A percentile compares a stretch with the other conserved stretches of the same genome.
These are phyloP conservation scores for Candida oleophila DNA, from an alignment of 805 yeast genomes.

Conservation along the genomic window DNA sequence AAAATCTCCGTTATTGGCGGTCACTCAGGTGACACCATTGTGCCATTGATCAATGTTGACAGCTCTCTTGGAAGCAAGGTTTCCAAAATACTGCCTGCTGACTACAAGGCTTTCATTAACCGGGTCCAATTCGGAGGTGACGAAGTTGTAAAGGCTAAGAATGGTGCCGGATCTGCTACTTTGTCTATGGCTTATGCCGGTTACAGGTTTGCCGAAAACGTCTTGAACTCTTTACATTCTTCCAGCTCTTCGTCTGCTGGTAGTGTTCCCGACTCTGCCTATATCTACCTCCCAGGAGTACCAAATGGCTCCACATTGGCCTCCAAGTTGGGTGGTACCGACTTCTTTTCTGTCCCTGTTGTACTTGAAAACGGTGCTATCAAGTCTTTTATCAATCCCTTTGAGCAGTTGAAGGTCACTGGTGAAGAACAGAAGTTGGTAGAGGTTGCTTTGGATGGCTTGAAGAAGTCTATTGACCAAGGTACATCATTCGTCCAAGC, in stretches of 20 bases:
- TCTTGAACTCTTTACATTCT: slow-evolving; percentile 29
- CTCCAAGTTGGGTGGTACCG: slow-evolving; percentile 34
- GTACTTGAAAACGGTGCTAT: slow-evolving; percentile 37
- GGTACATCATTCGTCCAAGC: slow-evolving; percentile 40
- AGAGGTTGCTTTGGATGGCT: slow-evolving; percentile 38
- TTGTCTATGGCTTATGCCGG: slow-evolving; percentile 96
- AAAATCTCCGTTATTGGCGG: slow-evolving; percentile 45
- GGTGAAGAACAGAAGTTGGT: slow-evolving; percentile 32
- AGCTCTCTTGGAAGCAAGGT: slow-evolving; percentile 47
- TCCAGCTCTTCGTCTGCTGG: slow-evolving; percentile 9
- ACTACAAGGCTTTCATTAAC: slow-evolving; percentile 30
- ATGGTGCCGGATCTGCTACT: slow-evolving; percentile 94
- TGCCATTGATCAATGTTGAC: slow-evolving; percentile 44
- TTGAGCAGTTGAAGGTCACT: slow-evolving; percentile 27
- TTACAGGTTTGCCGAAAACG: slow-evolving; percentile 66
- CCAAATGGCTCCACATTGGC: slow-evolving; percentile 46
- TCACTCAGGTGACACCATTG: slow-evolving; percentile 48
- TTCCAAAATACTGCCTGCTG: slow-evolving; percentile 26
- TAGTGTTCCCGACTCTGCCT: slow-evolving; percentile 49
- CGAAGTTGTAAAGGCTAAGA: slow-evolving; percentile 93
- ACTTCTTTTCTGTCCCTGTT: slow-evolving; percentile 51
- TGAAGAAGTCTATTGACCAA: slow-evolving; percentile 37
- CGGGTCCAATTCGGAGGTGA: slow-evolving; percentile 76
- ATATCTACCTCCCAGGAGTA: slow-evolving; percentile 54
- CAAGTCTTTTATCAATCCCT: slow-evolving; percentile 35